Evolutionary conservation across 441 rosid genomes (phyloP).

Genomic region (Melastoma candidum): DNA sequence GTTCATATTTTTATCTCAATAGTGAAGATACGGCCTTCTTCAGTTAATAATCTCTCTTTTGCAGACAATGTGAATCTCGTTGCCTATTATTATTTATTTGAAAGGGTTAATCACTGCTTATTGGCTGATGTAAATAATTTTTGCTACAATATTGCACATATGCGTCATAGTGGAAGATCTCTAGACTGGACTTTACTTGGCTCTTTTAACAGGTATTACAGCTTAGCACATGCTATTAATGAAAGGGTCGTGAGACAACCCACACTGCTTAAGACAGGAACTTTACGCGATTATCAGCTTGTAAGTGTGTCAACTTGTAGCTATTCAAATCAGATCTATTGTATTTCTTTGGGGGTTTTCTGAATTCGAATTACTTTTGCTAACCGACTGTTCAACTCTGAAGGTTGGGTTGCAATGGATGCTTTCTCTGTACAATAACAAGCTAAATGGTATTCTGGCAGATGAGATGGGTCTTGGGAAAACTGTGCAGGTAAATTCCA

Average conservation of each 20-base stretch:
- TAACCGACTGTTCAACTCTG: conserved; percentile 8
- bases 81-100: too few species aligned
- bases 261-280: conserved; percentile 93
- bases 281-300: conserved; percentile 98
- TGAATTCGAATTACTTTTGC: not conserved
- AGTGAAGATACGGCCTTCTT: too few species aligned
- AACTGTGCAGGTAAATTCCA: conserved; percentile 82
- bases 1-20: not conserved
- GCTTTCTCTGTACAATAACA: conserved; percentile 98
- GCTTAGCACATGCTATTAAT: conserved; percentile 97
- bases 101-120: too few species aligned
- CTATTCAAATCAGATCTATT: conserved; percentile 12
- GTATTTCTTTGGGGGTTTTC: conserved; percentile 8
- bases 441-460: conserved; percentile 96
- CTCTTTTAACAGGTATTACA: conserved; percentile 63
- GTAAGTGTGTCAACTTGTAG: conserved; percentile 36
- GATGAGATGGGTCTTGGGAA: conserved; percentile 99
- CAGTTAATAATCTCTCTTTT: too few species aligned
- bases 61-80: too few species aligned
- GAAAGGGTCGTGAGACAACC: conserved; percentile 93
- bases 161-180: too few species aligned
- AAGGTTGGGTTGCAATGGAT: conserved; percentile 99
- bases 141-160: too few species aligned
- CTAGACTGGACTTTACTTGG: not conserved
- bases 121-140: too few species aligned